Evolutionary conservation across 2,329 filamentous ascomycete genomes (phyloP).

Genomic region (Drechslerella dactyloides): DNA sequence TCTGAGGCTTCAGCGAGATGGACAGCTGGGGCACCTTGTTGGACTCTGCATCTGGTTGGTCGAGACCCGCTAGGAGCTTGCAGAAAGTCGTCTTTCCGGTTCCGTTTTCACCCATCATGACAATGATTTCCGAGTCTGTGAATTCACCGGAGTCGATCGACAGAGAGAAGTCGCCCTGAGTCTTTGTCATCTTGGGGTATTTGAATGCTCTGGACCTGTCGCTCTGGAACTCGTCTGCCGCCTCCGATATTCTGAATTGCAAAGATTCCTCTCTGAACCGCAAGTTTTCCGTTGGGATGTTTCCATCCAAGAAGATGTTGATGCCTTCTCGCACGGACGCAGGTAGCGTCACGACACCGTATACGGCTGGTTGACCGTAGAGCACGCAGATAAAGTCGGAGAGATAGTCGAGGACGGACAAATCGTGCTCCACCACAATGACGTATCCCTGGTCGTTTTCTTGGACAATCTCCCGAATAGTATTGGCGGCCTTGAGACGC

Average conservation of each 20-base stretch:
- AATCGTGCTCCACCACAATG: slow-evolving; percentile 98
- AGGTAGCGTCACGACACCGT: slow-evolving; percentile 95
- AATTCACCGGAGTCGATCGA: slow-evolving; percentile 82
- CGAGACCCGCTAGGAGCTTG: slow-evolving; percentile 87
- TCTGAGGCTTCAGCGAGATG: slow-evolving; percentile 99
- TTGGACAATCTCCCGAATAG: slow-evolving; percentile 87
- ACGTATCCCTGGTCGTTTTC: slow-evolving; percentile 80
- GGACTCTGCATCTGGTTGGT: slow-evolving; percentile 80
- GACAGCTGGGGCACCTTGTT: slow-evolving; percentile 86
- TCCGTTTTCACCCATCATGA: slow-evolving; percentile 99
- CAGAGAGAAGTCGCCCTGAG: slow-evolving; percentile 84
- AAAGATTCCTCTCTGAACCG: slow-evolving; percentile 97
- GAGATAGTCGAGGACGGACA: slow-evolving; percentile 97
- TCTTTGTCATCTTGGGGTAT: slow-evolving; percentile 93
- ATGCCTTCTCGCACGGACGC: slow-evolving; percentile 97
- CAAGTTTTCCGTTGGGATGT: slow-evolving; percentile 97
- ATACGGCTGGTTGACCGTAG: slow-evolving; percentile 92
- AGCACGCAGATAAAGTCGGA: slow-evolving; percentile 98
- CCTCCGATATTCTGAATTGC: slow-evolving; percentile 91
- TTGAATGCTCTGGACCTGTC: slow-evolving; percentile 84
- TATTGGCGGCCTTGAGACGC: slow-evolving; percentile 86
- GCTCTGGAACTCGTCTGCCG: slow-evolving; percentile 82
- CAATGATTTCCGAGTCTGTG: slow-evolving; percentile 96
- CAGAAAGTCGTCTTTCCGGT: slow-evolving; percentile 99
- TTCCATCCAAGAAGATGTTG: slow-evolving; percentile 98